Evolutionary conservation across 441 rosid species (phyloP), one percentile per base, ranked within the genome.

Genomic region (Lepidium campestre): DNA sequence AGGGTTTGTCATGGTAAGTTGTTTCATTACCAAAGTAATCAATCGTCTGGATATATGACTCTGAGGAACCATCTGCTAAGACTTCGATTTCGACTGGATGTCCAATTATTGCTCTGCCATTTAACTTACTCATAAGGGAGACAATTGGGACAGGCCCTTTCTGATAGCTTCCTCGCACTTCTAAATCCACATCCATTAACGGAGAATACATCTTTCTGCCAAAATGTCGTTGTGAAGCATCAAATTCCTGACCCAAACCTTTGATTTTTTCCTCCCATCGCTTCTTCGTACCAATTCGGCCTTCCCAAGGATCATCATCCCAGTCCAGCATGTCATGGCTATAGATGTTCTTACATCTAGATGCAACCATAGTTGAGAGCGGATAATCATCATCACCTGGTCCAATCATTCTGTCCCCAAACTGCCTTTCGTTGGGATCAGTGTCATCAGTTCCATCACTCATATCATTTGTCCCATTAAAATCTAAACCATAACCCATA

Each of bases 51-150:
- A 85, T 18, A 67, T 81, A 82, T 49, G 76, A 57, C 65, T 83
- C 88, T 0, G 93, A 78, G 31, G 87, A 86, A 60, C 97, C 93
- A 56, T 91, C 93, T 70, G 84, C 85, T 48, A 91, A 57, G 49
- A 82, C 77, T 80, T 89, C 90, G 36, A 88, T 79, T 67, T 81
- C 89, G 65, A 91, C 81, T 0, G 91, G 93, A 78, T 91, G 98
- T 48, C 99, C 99, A 59, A 91, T 85, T 67, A 94, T 85, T 53
- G 99, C 95, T 78, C 84, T 82, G 63, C 98, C 93, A 62, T 85
- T 80, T 40, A 86, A 65, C 78, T 85, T 91, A 83, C 99, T 91
- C 78, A 78, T 79, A 73, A 84, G 80, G 25, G 99, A 89, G 62
- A 89, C 85, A 60, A 94, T 83, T 7, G 99, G 99, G 40, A 86